Percentiles rank a stretch among this genome's conserved stretches.
phyloP scores from a whole-genome alignment of 352 stramenopile genomes.

The Globisporangium iwayamae region DNA sequence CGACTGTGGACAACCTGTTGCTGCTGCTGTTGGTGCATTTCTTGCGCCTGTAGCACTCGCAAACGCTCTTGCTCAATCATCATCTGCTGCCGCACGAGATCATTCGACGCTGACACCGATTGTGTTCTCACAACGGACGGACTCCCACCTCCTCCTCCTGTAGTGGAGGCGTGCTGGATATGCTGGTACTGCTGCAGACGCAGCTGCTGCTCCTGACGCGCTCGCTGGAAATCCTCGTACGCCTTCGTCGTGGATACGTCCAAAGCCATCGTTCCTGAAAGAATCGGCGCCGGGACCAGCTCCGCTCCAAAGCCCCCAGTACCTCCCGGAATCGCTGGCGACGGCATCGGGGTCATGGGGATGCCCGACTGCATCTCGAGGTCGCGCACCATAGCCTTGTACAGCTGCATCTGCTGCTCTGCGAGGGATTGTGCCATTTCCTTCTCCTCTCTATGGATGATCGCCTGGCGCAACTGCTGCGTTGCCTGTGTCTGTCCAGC shows the following conservation, averaged over 20 bases:
- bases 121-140: conserved; percentile 14
- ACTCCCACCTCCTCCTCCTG: background rate
- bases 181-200: conserved; percentile 50
- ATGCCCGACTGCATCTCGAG: conserved; percentile 33
- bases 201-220: conserved; percentile 43
- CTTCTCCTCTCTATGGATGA: conserved; percentile 6
- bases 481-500: background rate
- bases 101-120: conserved; percentile 15
- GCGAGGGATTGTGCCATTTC: conserved; percentile 17
- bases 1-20: conserved; percentile 7
- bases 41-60: conserved; percentile 25
- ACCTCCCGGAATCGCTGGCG: conserved; percentile 20
- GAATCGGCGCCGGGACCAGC: conserved; percentile 5
- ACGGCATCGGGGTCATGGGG: conserved; percentile 4
- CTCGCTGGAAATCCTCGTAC: conserved; percentile 42
- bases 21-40: conserved; percentile 31
- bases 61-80: conserved; percentile 47
- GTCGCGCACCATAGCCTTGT: conserved; percentile 39
- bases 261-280: background rate
- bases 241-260: background rate
- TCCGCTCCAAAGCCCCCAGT: conserved; percentile 12
- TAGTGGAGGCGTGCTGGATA: conserved; percentile 21
- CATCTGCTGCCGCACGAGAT: conserved; percentile 42
- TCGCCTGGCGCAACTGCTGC: conserved; percentile 12
- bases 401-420: conserved; percentile 27